Evolutionary conservation across 1,284 basidiomycete species (phyloP), one percentile per base, ranked within the genome.

Genomic region (Ganoderma sp.): DNA sequence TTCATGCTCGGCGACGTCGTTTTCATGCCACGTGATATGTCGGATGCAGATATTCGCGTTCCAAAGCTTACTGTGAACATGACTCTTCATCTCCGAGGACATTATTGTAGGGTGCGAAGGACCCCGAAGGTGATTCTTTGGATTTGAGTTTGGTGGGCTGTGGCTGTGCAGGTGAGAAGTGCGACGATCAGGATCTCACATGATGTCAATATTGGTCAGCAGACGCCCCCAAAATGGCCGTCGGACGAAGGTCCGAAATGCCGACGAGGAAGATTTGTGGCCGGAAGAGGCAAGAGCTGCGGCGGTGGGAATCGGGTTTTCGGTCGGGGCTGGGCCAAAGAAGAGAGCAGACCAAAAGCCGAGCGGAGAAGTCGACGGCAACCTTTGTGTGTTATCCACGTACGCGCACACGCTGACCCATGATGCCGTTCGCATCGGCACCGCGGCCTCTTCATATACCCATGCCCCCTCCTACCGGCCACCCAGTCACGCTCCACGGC

Each of bases 361-460:
- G 48, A 22, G n/a, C 48, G 48, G 48, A 50, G 48, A 45, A 45
- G 17, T 19, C 43, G n/a, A 22, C 45, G 45, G 48, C 48, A 50
- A 25, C 2, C 10, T 25, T 22, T n/a, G 3, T 6, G 34, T 1
- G 48, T 17, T 25, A 15, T 54, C 34, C 17, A n/a, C 37, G 32
- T n/a, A 41, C 45, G 22, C n/a, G n/a, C 50, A 25, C 37, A 22
- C 41, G 68, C 65, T 71, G 70, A 71, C 70, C 63, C 62, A 68
- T 41, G 68, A 56, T 37, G 43, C 66, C 64, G 57, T 50, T 22
- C 64, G 54, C 61, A 48, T 67, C 63, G 63, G 65, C 59, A n/a
- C 42, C 59, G 41, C 25, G 41, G 45, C 15, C 39, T 19, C 37
- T 65, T 62, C 64, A 62, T 68, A 72, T 65, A 65, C 58, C 59